Evolutionary conservation across 106 monocot genomes (phyloP), one percentile per base, ranked within the genome.

Genomic region (Dendrobium catenatum): DNA sequence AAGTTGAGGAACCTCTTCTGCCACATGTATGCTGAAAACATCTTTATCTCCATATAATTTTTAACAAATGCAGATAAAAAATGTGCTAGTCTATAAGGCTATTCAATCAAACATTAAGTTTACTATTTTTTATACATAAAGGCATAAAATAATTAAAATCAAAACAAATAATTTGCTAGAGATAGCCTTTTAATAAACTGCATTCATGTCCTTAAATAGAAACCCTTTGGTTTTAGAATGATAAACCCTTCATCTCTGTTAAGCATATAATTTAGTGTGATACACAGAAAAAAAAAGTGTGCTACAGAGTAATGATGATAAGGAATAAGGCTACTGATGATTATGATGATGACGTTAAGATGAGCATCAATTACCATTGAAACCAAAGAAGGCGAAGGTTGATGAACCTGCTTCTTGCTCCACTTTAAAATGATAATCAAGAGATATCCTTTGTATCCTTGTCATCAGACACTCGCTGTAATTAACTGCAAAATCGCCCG

Each of bases 351-450:
- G 64, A 26, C 24, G 4, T n/a, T 64, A n/a, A 24, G 24, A 64
- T 64, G 6, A 26, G 24, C 24, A 64, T 24, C 3, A 24, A 64
- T 64, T 87, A 90, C 89, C 89, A 72, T 90, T 90, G 48, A 90
- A 90, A 64, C 89, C 85, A 37, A 90, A 90, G 80, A 90, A 90
- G 68, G 85, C 78, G 76, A 77, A 87, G 31, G 82, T 83, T 59
- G 87, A 87, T 68, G 87, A 90, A 19, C 87, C 87, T 46, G 89
- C 80, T 77, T 90, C 87, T 75, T 90, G 89, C 80, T 90, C 89
- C 41, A 90, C 89, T 81, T 90, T 90, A 83, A 90, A 90, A 26
- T 90, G 89, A 81, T 90, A 90, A 85, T 90, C 87, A 20, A 87
- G 82, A 0, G 87, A 87, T 78, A 90, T 90, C 89, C 83, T 87